Evolutionary conservation across 2,329 filamentous ascomycete species (phyloP), one percentile per base, ranked within the genome.

Genomic region (Tolypocladium guangdongense): DNA sequence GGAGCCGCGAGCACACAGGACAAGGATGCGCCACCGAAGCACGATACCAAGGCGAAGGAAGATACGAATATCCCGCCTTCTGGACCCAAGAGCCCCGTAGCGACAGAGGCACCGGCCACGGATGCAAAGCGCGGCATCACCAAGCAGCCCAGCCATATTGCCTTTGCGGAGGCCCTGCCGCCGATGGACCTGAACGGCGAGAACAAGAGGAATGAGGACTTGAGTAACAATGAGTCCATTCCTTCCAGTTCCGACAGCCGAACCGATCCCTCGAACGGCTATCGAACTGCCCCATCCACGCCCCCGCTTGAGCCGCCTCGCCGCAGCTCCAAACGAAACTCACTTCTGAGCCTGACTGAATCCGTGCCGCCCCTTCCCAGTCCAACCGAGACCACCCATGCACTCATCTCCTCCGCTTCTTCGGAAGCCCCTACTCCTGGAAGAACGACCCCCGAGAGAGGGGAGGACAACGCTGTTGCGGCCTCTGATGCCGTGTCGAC

Each of bases 261-360:
- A 30, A 39, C 27, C 33, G 24, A n/a, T 6, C 20, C 27, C 2
- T 52, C 39, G 12, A 45, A 36, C n/a, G 57, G 50, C 7, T 62
- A 55, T 38, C 50, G 43, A 22, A 59, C 62, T 4, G 55, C 55
- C 2, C 58, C 61, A 14, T 59, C 58, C 3, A 55, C 59, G 14
- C 56, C 58, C 22, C 62, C 63, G 8, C 64, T 62, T 1, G 60
- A 62, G 27, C 64, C 65, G 11, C 65, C 65, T 16, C 57, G 56
- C 14, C 60, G 63, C 54, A 66, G 63, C 47, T 59, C 64, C 3
- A 64, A 61, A 51, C 57, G 65, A 37, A 57, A 57, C 48, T 62
- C 63, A 3, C 36, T 54, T 7, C 35, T 53, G 12, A 60, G 50
- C 41, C 43, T 58, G n/a, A 43, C 46, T 16, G 53, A 51, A 12